Evolutionary conservation across 306 rosid species (phyloP), one percentile per base, ranked within the genome.

Genomic region (Citrullus colocynthis): DNA sequence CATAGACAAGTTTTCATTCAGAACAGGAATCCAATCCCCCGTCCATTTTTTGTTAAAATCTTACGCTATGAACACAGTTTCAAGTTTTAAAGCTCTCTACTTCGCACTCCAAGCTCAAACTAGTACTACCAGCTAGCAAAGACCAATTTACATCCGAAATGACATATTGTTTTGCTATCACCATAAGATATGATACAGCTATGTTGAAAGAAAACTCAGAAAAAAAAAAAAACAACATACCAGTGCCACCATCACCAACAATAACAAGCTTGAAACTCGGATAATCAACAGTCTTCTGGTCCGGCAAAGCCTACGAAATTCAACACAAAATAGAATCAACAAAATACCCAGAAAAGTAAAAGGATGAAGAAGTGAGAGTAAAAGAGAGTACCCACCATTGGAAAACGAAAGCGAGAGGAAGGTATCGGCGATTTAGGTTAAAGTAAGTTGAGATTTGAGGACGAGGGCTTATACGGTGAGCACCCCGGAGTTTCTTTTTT

Each of bases 261-360:
- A 91, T 79, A 74, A 89, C 94, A n/a, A 91, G 89, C 90, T 91
- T 91, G 84, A 89, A 91, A 84, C 91, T 91, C 2, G 93, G 97
- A 52, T 87, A 91, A 36, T 71, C 76, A 49, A 71, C 76, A 14
- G 76, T 71, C 59, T 24, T 49, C 59, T 71, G 76, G 2, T 71
- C n/a, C 15, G 76, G 59, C 42, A 71, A 71, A 48, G 76, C 76
- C 76, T 71, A 28, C 20, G 3, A 45, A 45, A 70, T 70, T 70
- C 12, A 15, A 1, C 18, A 20, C 2, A 4, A 21, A 65, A 64
- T 1, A 37, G n/a, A 36, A 64, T 2, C 49, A 36, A 64, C 9
- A 61, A 34, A 24, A 13, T 5, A 30, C 16, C 14, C 0, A 14
- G 42, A 36, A 64, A 64, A 16, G 11, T 20, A 65, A 52, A 8